Evolutionary conservation across 805 yeast species (phyloP).

Genomic region (Wickerhamiella slavikovae): DNA sequence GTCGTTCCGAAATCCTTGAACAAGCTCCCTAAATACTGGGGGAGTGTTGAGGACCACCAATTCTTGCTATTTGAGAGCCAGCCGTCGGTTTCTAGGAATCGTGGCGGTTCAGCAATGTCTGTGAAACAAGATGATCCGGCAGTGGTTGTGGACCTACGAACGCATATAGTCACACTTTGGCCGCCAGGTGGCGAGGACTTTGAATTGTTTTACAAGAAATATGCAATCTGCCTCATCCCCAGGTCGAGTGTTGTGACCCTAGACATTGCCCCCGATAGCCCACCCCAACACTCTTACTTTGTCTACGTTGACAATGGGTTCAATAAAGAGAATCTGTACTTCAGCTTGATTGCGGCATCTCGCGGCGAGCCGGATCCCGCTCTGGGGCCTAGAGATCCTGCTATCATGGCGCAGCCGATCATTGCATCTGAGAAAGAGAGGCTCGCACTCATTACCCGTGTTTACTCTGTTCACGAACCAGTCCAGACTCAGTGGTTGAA

Average conservation of each 20-base stretch:
- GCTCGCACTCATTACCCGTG: constrained; percentile 49
- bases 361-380: constrained; percentile 3
- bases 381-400: constrained; percentile 28
- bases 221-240: constrained; percentile 55
- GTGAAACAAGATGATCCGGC: constrained; percentile 43
- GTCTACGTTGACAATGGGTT: constrained; percentile 57
- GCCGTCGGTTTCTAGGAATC: too few species aligned
- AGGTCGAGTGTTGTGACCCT: constrained; percentile 17
- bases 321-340: constrained; percentile 88
- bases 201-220: constrained; percentile 56
- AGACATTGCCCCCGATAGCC: constrained; percentile 10
- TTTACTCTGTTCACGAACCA: constrained; percentile 71
- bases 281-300: constrained; percentile 28
- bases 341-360: constrained; percentile 44
- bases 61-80: too few species aligned
- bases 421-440: constrained; percentile 54
- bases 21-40: constrained; percentile 15
- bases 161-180: constrained; percentile 65
- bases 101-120: constrained; percentile 71
- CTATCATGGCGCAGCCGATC: constrained; percentile 46
- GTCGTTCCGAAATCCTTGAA: constrained; percentile 4
- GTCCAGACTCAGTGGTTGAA: constrained; percentile 77
- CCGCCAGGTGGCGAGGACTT: constrained; percentile 60
- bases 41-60: constrained; percentile 50
- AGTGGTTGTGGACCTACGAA: constrained; percentile 58